Evolutionary conservation across 1,284 basidiomycete species (phyloP), one percentile per base, ranked within the genome.

Genomic region (Apiotrichum montevideense): DNA sequence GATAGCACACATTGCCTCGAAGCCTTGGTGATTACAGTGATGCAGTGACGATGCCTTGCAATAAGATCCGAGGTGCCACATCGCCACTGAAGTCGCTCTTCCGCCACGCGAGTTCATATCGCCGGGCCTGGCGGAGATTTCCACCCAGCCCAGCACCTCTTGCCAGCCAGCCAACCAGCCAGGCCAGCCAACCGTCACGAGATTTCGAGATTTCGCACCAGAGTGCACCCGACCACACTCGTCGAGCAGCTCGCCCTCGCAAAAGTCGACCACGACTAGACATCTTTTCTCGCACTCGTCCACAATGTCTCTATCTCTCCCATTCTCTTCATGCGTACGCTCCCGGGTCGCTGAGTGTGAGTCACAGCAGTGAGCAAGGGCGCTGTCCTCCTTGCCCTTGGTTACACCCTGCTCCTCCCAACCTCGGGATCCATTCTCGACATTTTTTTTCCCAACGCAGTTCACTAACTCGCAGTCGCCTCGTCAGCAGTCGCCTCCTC

Each of bases 81-180:
- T 21, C 8, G 35, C 51, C 41, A 44, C 51, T 29, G 6, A 45
- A 13, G 3, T 11, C 6, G 3, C 5, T 10, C 7, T 39, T 46
- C 44, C 43, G 51, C 35, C 51, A 52, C 51, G 51, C 46, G 51
- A 41, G 41, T 4, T 29, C 9, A 52, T 45, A 52, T 52, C 51
- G 44, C 51, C 51, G 51, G 34, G 33, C 15, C 13, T 6, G 6
- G 10, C 37, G 29, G 29, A 4, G 37, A 39, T 9, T 39, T 39
- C 37, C 37, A 39, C 29, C 29, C 29, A 29, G 29, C 29, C 29
- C 29, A 29, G 29, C 29, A n/a, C n/a, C n/a, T n/a, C n/a, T n/a
- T n/a, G n/a, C n/a, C n/a, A n/a, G n/a, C 29, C 29, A 29, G 29
- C 29, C 29, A 29, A 29, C 29, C 29, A 29, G 29, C 29, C 29